These are phyloP conservation scores for Chlorella ohadii DNA, from an alignment of 139 green algal genomes.

Conservation along the genomic window DNA sequence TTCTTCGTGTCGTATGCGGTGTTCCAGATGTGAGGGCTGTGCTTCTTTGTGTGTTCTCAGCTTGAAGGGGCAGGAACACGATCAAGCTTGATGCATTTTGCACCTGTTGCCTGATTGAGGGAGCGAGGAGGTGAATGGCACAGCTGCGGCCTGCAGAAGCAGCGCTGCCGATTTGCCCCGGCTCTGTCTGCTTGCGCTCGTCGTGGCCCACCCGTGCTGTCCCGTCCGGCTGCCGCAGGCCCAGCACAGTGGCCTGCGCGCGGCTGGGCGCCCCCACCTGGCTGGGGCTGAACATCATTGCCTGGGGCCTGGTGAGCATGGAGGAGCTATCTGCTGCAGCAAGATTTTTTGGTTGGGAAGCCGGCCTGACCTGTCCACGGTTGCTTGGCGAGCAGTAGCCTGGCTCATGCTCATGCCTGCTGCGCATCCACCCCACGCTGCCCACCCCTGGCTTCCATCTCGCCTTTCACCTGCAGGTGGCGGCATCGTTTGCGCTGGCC, in stretches of 20 bases:
- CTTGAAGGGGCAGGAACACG: not conserved
- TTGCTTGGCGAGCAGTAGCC: too few species aligned
- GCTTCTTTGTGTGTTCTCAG: not conserved
- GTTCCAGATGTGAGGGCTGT: constrained; percentile 27
- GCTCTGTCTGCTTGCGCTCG: too few species aligned
- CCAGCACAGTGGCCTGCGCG: constrained; percentile 57
- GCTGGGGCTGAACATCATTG: constrained; percentile 62
- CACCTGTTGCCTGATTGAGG: too few species aligned
- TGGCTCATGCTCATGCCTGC: too few species aligned
- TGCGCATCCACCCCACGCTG: not conserved
- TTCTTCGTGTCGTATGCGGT: constrained; percentile 84
- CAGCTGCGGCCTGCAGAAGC: too few species aligned
- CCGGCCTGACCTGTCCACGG: too few species aligned
- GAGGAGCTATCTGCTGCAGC: too few species aligned
- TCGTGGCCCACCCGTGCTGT: too few species aligned
- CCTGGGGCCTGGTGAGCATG: constrained; percentile 65
- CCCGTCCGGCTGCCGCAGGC: constrained; percentile 1
- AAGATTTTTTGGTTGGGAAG: too few species aligned
- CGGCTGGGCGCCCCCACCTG: constrained; percentile 65
- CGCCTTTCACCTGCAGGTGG: constrained; percentile 29
- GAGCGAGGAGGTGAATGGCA: too few species aligned
- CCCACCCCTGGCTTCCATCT: not conserved
- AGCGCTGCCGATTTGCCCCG: not conserved
- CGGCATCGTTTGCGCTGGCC: constrained; percentile 62
- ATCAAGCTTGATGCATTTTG: too few species aligned